A percentile compares a stretch with the other conserved stretches of the same genome.
These are phyloP conservation scores for Taiozyma sp. DNA, from an alignment of 1,139 yeast genomes.

Conservation along the genomic window DNA sequence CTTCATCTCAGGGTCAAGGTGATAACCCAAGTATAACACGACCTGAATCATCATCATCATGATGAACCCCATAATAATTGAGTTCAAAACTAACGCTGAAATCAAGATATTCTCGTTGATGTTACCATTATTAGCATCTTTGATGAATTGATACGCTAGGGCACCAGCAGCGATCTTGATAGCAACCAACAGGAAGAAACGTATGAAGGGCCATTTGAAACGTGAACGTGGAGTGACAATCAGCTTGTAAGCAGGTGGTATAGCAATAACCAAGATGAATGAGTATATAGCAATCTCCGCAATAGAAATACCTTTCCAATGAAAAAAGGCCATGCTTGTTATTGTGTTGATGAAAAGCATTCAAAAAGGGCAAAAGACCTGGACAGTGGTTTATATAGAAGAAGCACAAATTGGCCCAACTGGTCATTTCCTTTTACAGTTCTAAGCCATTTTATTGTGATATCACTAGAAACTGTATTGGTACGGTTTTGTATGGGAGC, in stretches of 20 bases:
- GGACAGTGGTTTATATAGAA: too few relatives aligned
- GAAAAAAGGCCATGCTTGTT: background rate
- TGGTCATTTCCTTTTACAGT: too few relatives aligned
- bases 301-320: background rate
- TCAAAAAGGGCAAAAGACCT: too few relatives aligned
- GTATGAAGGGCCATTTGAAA: background rate
- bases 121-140: background rate
- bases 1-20: background rate
- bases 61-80: background rate
- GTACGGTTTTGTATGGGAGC: too few relatives aligned
- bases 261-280: background rate
- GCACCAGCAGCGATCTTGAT: background rate
- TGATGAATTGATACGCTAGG: background rate
- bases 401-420: too few relatives aligned
- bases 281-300: background rate
- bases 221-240: background rate
- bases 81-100: background rate
- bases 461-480: too few relatives aligned
- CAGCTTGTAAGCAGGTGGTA: background rate
- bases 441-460: too few relatives aligned
- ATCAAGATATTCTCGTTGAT: background rate
- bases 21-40: background rate
- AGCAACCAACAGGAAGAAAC: background rate
- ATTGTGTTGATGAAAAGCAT: too few relatives aligned
- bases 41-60: background rate